phyloP scores from a whole-genome alignment of 208 protist genomes.

The Wallacemonas sp. region DNA sequence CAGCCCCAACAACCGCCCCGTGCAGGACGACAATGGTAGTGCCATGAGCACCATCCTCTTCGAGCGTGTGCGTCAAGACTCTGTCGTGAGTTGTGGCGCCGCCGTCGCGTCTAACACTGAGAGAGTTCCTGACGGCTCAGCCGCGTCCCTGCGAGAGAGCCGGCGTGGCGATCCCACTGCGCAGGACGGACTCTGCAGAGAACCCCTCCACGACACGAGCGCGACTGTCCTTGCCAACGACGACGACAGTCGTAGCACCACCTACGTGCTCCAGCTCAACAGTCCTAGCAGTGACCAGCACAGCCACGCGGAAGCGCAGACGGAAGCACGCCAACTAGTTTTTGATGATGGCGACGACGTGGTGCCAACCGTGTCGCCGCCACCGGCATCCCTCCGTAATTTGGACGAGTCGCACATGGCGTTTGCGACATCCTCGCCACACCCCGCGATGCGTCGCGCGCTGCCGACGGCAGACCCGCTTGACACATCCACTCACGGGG shows the following conservation, averaged over 20 bases:
- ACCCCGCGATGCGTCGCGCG: too few species aligned
- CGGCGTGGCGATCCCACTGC: neutral
- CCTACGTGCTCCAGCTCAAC: neutral
- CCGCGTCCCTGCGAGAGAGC: neutral
- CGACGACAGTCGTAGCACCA: neutral
- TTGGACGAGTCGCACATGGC: too few species aligned
- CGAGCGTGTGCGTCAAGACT: neutral
- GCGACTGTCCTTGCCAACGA: neutral
- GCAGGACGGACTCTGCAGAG: too few species aligned
- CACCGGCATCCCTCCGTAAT: too few species aligned
- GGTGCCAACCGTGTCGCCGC: neutral
- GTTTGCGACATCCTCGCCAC: too few species aligned
- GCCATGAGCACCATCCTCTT: constrained; percentile 7
- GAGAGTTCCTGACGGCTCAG: neutral
- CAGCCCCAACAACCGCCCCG: too few species aligned
- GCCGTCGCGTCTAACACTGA: too few species aligned
- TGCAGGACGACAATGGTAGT: neutral
- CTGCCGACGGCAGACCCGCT: too few species aligned
- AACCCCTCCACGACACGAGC: neutral
- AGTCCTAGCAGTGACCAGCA: neutral
- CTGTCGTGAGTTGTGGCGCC: too few species aligned
- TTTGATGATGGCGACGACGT: constrained; percentile 3
- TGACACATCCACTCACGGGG: too few species aligned
- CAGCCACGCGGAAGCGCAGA: neutral
- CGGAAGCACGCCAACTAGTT: neutral